Evolutionary conservation across 805 yeast genomes (phyloP).

Genomic region (Candida corydali): DNA sequence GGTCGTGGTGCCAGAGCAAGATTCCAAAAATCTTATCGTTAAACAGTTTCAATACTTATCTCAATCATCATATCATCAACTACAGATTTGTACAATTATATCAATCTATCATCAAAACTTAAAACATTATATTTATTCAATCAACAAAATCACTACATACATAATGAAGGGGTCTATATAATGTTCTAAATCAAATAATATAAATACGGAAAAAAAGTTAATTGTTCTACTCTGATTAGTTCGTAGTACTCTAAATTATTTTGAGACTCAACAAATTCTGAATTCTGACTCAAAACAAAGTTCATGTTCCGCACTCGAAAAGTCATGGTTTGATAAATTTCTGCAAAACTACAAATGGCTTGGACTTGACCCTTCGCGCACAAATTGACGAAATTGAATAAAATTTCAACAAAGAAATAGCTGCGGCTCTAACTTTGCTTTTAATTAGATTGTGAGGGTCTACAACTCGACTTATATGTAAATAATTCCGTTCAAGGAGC

Average conservation of each 20-base stretch:
- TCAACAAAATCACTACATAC: constrained; percentile 1
- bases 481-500: too few relatives aligned
- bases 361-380: too few relatives aligned
- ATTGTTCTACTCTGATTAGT: too few relatives aligned
- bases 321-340: too few relatives aligned
- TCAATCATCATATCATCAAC: constrained; percentile 5
- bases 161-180: constrained; percentile 6
- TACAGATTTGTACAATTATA: constrained; percentile 4
- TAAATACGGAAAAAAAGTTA: constrained; percentile 5
- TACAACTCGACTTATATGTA: too few relatives aligned
- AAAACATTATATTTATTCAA: constrained; percentile 6
- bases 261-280: not conserved
- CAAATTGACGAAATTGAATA: too few relatives aligned
- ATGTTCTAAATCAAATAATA: constrained; percentile 9
- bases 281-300: not conserved
- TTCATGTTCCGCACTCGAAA: too few relatives aligned
- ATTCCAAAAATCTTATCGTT: constrained; percentile 99
- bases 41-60: constrained; percentile 26
- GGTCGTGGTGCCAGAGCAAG: constrained; percentile 99
- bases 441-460: too few relatives aligned
- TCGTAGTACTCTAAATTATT: constrained; percentile 1
- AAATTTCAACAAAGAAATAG: too few relatives aligned
- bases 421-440: too few relatives aligned
- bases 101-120: constrained; percentile 5
- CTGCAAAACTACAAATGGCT: too few relatives aligned